Evolutionary conservation across 305 asterid genomes (phyloP), one percentile per base, ranked within the genome.

Genomic region (Petunia hybrid): DNA sequence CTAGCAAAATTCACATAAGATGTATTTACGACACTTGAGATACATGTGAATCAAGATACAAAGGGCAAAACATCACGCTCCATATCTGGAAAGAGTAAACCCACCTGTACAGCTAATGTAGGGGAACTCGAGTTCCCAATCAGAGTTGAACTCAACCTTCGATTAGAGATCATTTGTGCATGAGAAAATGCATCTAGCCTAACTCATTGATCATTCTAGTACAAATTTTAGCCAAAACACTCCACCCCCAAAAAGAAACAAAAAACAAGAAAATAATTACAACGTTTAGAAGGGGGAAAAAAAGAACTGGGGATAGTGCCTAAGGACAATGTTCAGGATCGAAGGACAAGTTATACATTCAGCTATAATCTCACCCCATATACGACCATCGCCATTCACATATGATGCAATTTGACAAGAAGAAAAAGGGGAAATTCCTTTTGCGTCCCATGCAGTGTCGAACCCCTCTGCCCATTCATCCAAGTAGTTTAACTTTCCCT

Each of bases 321-420:
- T 45, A 16, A 73, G 12, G 61, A 73, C 46, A 35, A 35, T 73
- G 51, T 51, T 73, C 78, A 35, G 63, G 62, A 73, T 73, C 46
- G 5, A 73, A 36, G 78, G 61, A 53, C 61, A 73, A 51, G 64
- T 36, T 51, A 73, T 73, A 51, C 78, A 53, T 73, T 53, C 63
- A 73, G 48, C 63, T 73, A 13, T 39, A 53, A 8, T 36, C 46
- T 53, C 78, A 13, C 36, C 36, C 46, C 39, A 36, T 51, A 36
- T 36, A 73, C 13, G 35, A 51, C 36, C 7, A 51, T 51, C 62
- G 36, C 38, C 62, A 55, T 74, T 74, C 36, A 74, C 63, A 51
- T 73, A 36, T 73, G 46, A 53, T 7, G 62, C 45, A 69, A 43
- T 16, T 43, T 43, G 57, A 22, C 57, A 69, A 43, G 39, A 8